Evolutionary conservation across 768 basidiomycete species (phyloP).

Genomic region (Podaxis sp.): DNA sequence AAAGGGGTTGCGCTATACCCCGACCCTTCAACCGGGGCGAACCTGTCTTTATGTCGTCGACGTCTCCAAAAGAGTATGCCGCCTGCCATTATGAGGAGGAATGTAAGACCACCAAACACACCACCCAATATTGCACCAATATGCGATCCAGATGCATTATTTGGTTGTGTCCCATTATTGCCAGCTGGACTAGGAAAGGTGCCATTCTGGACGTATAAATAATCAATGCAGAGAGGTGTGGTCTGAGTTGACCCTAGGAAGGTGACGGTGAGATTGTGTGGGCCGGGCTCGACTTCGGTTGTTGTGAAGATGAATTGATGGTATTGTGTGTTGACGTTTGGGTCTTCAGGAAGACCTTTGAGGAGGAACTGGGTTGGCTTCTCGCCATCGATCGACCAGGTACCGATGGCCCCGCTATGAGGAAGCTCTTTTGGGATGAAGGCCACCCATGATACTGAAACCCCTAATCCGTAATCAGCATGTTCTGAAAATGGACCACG

Average conservation of each 20-base stretch:
- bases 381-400: conserved; percentile 20
- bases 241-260: conserved; percentile 17
- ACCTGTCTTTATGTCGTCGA: neutral
- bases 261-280: conserved; percentile 20
- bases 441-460: conserved; percentile 11
- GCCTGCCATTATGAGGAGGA: conserved; percentile 13
- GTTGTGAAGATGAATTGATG: conserved; percentile 25
- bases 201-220: conserved; percentile 20
- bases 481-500: conserved; percentile 11
- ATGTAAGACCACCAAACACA: conserved; percentile 17
- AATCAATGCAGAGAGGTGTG: conserved; percentile 23
- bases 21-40: neutral
- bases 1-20: neutral
- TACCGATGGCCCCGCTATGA: conserved; percentile 6
- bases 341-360: conserved; percentile 14
- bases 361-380: conserved; percentile 16
- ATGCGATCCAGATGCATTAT: neutral
- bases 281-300: conserved; percentile 14
- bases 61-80: conserved; percentile 14
- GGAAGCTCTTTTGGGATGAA: conserved; percentile 10
- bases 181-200: neutral
- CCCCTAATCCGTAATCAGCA: conserved; percentile 12
- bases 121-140: conserved; percentile 19
- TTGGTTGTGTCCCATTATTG: neutral
- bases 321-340: conserved; percentile 11